Conservation (phyloP, 2,329 filamentous ascomycete species). For the Colletotrichum orbiculare region DNA sequence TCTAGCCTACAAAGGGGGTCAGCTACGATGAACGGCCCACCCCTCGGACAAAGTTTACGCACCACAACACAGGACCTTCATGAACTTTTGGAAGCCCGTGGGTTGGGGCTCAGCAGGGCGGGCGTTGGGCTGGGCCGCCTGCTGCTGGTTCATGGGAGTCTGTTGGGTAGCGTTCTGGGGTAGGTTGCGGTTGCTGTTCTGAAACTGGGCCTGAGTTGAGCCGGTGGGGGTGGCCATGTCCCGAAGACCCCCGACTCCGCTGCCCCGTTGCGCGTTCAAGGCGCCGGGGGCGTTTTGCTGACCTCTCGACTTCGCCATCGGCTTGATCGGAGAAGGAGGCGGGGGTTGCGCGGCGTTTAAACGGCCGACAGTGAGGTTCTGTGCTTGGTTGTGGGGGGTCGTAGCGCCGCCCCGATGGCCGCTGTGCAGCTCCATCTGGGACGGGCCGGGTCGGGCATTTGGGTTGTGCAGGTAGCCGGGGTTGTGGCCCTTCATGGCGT, state of each 20-base stretch:
- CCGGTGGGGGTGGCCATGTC: slow-evolving; percentile 87
- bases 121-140: slow-evolving; percentile 62
- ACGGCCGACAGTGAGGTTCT: slow-evolving; percentile 81
- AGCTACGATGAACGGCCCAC: background rate
- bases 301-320: slow-evolving; percentile 78
- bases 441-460: slow-evolving; percentile 82
- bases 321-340: slow-evolving; percentile 86
- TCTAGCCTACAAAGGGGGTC: slow-evolving; percentile 20
- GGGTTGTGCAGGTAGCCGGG: slow-evolving; percentile 76
- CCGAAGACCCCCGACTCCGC: slow-evolving; percentile 76
- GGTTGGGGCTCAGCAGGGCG: slow-evolving; percentile 77
- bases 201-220: slow-evolving; percentile 95
- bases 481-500: slow-evolving; percentile 76
- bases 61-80: slow-evolving; percentile 93
- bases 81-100: slow-evolving; percentile 89
- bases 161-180: slow-evolving; percentile 72
- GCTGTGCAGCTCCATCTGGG: slow-evolving; percentile 85
- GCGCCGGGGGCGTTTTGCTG: slow-evolving; percentile 83
- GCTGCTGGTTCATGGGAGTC: slow-evolving; percentile 64
- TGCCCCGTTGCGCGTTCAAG: slow-evolving; percentile 80
- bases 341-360: slow-evolving; percentile 95
- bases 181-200: slow-evolving; percentile 92
- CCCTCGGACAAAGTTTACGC: slow-evolving; percentile 35
- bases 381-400: slow-evolving; percentile 71
- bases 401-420: slow-evolving; percentile 74